Evolutionary conservation across 1,139 yeast genomes (phyloP), one percentile per base, ranked within the genome.

Genomic region (Hyphopichia fennica): DNA sequence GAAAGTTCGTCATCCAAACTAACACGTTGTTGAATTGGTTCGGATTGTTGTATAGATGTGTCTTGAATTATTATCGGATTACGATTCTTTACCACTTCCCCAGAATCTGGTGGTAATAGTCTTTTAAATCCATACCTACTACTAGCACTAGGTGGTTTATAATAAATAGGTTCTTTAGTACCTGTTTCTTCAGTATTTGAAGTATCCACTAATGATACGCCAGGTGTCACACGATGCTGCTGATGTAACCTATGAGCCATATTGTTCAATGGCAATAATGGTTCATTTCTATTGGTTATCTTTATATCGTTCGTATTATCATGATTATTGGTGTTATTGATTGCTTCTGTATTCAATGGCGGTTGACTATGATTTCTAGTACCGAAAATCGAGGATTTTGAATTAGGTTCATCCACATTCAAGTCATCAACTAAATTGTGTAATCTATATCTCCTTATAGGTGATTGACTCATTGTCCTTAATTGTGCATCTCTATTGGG

Each of bases 141-240:
- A 33, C 62, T 57, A 1, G 69, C 56, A 4, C 66, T 53, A 11
- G 73, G 72, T 1, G 74, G 72, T 39, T 56, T 56, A 42, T 69
- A 69, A 47, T 69, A 69, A 17, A 67, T 58, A 5, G 73, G 65
- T 15, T 52, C 50, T 34, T 53, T 56, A 17, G 39, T 2, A 20
- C 17, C 22, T 16, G 6, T 13, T 5, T 31, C 18, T 13, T 17
- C 18, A 3, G 3, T n/a, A 5, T 18, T 31, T 5, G 4, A 6
- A 16, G n/a, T n/a, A 5, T 25, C 28, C 28, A 8, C n/a, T 25
- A n/a, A n/a, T 4, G 13, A 3, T 11, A 25, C 13, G 3, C 28
- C n/a, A 11, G 28, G 28, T 4, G 13, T 7, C 13, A 25, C 13
- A 7, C 28, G 28, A 11, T 11, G 22, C 13, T 31, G 34, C 20